Conservation (phyloP, 1,284 basidiomycete species). For the Trametes versicolor region DNA sequence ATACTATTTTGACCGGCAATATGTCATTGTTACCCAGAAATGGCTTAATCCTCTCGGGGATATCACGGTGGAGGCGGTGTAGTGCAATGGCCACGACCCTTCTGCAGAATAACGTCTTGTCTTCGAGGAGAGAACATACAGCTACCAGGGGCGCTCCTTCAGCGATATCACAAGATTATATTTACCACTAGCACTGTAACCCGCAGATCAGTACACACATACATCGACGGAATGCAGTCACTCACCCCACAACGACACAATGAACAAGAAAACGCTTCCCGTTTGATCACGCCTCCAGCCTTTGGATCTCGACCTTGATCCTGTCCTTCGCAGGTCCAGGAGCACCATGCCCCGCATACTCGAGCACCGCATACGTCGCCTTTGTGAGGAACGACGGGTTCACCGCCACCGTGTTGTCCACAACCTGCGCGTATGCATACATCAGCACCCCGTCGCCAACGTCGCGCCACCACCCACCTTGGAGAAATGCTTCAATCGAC, state of each 20-base stretch:
- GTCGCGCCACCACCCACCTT: constrained; percentile 63
- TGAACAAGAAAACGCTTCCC: background rate
- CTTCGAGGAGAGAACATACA: no score
- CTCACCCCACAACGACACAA: background rate
- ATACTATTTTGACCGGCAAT: background rate
- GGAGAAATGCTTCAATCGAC: constrained; percentile 85
- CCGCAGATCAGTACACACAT: no score
- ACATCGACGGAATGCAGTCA: no score
- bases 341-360: constrained; percentile 43
- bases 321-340: constrained; percentile 47
- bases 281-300: constrained; percentile 18
- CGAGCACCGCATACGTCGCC: constrained; percentile 61
- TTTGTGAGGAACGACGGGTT: constrained; percentile 80
- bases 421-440: constrained; percentile 53
- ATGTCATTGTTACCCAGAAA: background rate
- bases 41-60: background rate
- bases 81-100: no score
- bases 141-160: no score
- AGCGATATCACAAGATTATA: background rate
- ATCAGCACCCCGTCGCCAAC: background rate
- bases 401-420: constrained; percentile 71
- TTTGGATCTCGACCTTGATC: constrained; percentile 45
- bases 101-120: no score
- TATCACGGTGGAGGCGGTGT: background rate
- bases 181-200: no score